phyloP scores from a whole-genome alignment of 2,329 filamentous ascomycete species.

The Cadophora sp. region DNA sequence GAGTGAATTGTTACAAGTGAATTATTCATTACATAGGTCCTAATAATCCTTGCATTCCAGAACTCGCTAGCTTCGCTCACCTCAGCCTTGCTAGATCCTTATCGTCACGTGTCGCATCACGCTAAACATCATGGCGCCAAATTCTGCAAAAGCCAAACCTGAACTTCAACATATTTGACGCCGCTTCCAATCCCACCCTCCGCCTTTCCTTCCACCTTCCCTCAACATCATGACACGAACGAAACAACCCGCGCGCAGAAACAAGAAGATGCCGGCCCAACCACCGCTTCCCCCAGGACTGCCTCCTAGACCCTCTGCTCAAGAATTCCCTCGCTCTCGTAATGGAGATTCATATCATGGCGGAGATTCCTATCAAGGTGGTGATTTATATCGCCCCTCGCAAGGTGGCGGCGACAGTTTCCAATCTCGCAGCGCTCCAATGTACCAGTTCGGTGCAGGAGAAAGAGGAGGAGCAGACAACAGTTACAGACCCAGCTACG shows the following conservation, averaged over 20 bases:
- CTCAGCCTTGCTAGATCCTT: slow-evolving; percentile 5
- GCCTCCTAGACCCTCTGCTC: slow-evolving; percentile 34
- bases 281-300: slow-evolving; percentile 41
- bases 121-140: slow-evolving; percentile 6
- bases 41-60: not conserved
- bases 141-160: not conserved
- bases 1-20: no score
- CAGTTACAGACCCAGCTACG: slow-evolving; percentile 23
- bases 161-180: not conserved
- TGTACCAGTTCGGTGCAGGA: slow-evolving; percentile 37
- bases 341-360: slow-evolving; percentile 36
- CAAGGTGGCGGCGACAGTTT: slow-evolving; percentile 25
- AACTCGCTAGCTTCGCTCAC: no score
- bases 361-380: not conserved
- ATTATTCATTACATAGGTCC: no score
- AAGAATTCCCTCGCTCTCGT: slow-evolving; percentile 20
- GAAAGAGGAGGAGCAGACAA: not conserved
- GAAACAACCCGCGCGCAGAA: slow-evolving; percentile 17
- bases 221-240: slow-evolving; percentile 11
- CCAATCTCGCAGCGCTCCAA: slow-evolving; percentile 19
- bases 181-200: no score
- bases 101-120: not conserved
- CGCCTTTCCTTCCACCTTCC: not conserved
- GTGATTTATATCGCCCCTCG: slow-evolving; percentile 18
- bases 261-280: slow-evolving; percentile 40